Percentiles rank a stretch among this genome's conserved stretches.
These are phyloP conservation scores for Diaporthe destruens DNA, from an alignment of 2,329 filamentous ascomycete genomes.

Conservation along the genomic window DNA sequence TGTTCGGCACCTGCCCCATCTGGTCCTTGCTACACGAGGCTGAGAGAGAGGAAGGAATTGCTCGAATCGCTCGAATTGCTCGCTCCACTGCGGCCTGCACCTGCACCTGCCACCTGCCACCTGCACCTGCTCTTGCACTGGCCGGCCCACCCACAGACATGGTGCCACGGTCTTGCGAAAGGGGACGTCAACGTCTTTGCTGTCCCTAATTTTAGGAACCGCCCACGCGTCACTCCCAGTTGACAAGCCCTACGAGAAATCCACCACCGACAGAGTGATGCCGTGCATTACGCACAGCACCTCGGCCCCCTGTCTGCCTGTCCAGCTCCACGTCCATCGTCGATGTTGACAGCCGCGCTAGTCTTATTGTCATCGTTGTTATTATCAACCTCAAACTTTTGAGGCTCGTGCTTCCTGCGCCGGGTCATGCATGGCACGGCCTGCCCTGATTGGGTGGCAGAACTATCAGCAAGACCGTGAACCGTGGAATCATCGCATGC, in stretches of 20 bases:
- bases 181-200: constrained; percentile 10
- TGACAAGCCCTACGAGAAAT: constrained; percentile 30
- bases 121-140: too few species aligned
- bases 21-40: neutral
- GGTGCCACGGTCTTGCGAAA: neutral
- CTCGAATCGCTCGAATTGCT: too few species aligned
- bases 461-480: neutral
- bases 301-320: neutral
- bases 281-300: too few species aligned
- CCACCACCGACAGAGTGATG: constrained; percentile 14
- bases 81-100: neutral
- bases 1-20: constrained; percentile 17
- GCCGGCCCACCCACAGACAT: neutral
- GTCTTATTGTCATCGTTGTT: neutral
- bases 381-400: constrained; percentile 8
- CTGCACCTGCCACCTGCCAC: too few species aligned
- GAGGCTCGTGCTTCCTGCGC: constrained; percentile 1
- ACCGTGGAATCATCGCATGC: constrained; percentile 22
- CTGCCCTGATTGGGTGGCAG: neutral
- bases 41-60: neutral
- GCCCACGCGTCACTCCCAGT: constrained; percentile 29
- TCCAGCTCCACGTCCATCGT: neutral
- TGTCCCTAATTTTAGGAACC: constrained; percentile 27
- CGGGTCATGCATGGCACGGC: constrained; percentile 11
- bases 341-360: constrained; percentile 18